Conservation (phyloP, 2,329 filamentous ascomycete genomes). For the Grosmannia serpens region DNA sequence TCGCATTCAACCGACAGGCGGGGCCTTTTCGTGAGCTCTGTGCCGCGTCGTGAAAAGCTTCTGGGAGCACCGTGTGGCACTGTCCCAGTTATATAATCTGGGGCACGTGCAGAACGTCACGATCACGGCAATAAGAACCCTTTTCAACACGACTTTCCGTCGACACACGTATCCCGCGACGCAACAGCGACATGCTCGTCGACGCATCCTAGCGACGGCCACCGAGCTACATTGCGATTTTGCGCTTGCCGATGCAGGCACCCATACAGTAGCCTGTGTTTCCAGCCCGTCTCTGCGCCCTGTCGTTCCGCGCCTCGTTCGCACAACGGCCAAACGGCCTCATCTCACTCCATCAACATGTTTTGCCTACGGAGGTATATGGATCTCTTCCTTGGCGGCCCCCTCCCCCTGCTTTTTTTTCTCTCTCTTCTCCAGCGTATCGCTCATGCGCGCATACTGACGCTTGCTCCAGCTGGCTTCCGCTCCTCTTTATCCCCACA, state of each 20-base stretch:
- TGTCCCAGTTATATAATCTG: not conserved
- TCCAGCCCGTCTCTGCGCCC: not conserved
- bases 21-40: not conserved
- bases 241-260: not conserved
- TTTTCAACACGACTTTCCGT: not conserved
- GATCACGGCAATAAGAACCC: not conserved
- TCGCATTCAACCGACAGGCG: not conserved
- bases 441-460: not conserved
- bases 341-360: slow-evolving; percentile 28
- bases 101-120: not conserved
- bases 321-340: not conserved
- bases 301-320: too few relatives aligned
- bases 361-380: slow-evolving; percentile 54
- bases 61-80: not conserved
- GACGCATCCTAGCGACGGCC: not conserved
- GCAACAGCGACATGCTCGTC: not conserved
- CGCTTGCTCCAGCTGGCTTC: slow-evolving; percentile 54
- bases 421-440: not conserved
- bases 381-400: not conserved
- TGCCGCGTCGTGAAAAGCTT: not conserved
- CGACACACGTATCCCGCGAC: not conserved
- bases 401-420: too few relatives aligned
- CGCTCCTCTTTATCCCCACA: slow-evolving; percentile 77
- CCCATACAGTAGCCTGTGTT: not conserved
- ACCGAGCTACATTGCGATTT: not conserved